Percentiles rank a stretch among this genome's conserved stretches.
Conservation (phyloP, 768 basidiomycete genomes). For the Mycena rosella region DNA sequence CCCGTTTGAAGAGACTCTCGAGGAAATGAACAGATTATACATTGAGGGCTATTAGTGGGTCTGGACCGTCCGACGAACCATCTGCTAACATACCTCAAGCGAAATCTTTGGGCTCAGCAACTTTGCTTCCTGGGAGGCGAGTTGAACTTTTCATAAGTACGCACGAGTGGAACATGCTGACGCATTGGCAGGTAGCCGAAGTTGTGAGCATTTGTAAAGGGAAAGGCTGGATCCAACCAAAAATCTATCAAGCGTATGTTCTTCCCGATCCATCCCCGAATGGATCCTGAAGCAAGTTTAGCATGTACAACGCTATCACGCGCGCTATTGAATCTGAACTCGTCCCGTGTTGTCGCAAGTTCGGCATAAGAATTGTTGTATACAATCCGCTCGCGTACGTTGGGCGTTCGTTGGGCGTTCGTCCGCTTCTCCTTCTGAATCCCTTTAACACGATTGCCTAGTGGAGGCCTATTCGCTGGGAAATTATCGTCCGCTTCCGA, state of each 20-base stretch:
- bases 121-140: slow-evolving; percentile 62
- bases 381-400: slow-evolving; percentile 60
- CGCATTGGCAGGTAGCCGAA: slow-evolving; percentile 56
- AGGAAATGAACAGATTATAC: slow-evolving; percentile 57
- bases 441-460: slow-evolving; percentile 31
- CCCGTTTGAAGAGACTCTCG: slow-evolving; percentile 61
- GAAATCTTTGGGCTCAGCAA: slow-evolving; percentile 65
- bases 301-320: slow-evolving; percentile 59
- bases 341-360: slow-evolving; percentile 62
- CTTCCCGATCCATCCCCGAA: not conserved
- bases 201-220: slow-evolving; percentile 61
- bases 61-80: not conserved
- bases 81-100: slow-evolving; percentile 41
- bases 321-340: slow-evolving; percentile 62
- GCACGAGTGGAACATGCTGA: not conserved
- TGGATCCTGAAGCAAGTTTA: not conserved
- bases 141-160: slow-evolving; percentile 7
- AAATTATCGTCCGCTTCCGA: slow-evolving; percentile 53
- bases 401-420: not conserved
- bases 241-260: slow-evolving; percentile 60
- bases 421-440: slow-evolving; percentile 8
- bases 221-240: slow-evolving; percentile 59
- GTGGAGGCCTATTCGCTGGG: slow-evolving; percentile 62
- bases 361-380: slow-evolving; percentile 57
- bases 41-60: slow-evolving; percentile 61